phyloP scores from a whole-genome alignment of 208 protist species.

The Acanthamoeba castellanii region DNA sequence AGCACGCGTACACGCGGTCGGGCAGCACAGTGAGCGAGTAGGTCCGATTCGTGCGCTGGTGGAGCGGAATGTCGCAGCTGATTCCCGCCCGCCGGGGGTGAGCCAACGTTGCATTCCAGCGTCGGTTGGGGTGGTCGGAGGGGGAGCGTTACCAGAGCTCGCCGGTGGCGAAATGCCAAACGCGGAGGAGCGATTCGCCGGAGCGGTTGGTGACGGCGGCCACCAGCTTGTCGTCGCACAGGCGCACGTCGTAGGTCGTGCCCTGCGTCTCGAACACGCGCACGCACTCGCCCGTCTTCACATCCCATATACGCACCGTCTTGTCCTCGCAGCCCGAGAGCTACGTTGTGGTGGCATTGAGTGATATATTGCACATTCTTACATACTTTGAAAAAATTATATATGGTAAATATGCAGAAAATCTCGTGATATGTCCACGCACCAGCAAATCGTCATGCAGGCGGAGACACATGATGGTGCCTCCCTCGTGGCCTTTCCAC shows the following conservation, averaged over 20 bases:
- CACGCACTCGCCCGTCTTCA: not conserved
- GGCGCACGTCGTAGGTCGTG: not conserved
- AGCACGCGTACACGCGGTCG: not conserved
- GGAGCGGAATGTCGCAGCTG: not conserved
- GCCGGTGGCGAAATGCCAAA: not conserved
- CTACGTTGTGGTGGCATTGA: not conserved
- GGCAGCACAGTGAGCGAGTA: not conserved
- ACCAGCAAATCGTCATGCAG: not conserved
- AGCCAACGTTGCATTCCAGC: no score
- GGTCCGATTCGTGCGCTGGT: not conserved
- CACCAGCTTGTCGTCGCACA: slow-evolving; percentile 4
- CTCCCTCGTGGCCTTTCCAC: not conserved
- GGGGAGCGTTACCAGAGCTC: not conserved
- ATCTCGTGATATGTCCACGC: not conserved
- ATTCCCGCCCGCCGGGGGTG: no score
- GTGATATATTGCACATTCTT: no score
- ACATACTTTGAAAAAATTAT: no score
- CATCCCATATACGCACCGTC: not conserved
- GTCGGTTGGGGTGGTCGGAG: not conserved
- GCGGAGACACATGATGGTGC: not conserved
- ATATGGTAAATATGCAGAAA: not conserved
- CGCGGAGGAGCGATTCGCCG: not conserved
- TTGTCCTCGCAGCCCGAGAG: not conserved
- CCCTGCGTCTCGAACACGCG: not conserved
- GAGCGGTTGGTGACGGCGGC: not conserved